Base-by-base conservation (phyloP, 805 yeast species). In the Kazachstania kunashirensis region DNA sequence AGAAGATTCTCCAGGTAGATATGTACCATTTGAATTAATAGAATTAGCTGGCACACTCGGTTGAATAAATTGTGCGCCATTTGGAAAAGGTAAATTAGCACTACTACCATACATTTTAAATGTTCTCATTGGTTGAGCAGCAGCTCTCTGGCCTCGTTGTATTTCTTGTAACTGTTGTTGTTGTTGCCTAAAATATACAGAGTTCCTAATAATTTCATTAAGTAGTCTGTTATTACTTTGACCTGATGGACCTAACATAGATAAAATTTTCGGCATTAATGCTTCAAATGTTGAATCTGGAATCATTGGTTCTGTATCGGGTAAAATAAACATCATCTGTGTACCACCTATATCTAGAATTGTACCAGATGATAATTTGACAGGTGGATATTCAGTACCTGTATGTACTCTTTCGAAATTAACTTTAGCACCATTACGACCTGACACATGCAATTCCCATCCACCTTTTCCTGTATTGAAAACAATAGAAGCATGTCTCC, bases 241-340 rank as follows among this genome's bases (percentile, higher is more conserved):
- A 15, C 46, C 49, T 17, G 45, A 38, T 4, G 36, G 35, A 13
- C 58, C 57, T 18, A 47, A 46, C 14, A 42, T 23, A 5, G 48
- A 38, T 23, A 48, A 44, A 18, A 59, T 43, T 42, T 55, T 60
- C 14, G 64, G 55, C 6, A 59, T 51, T 35, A 66, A 44, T 21
- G 53, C 43, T 15, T 57, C 59, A 28, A 68, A 40, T 3, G 64
- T 51, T 28, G 43, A 40, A 15, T 51, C 55, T 5, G 82, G 72
- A 6, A 88, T 68, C 24, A 61, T 63, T 3, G 96, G 95, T 10
- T 76, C 75, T 4, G 84, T 77, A 56, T 88, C 96, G 2, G 99
- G 99, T 46, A 92, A 66, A 26, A 92, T 92, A 55, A 92, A 92
- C 94, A 92, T 89, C 97, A 92, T 92, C 61, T 92, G 97, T 9